phyloP scores from a whole-genome alignment of 2,329 filamentous ascomycete genomes.

The Ophiognomonia clavigignenti-juglandacearum region DNA sequence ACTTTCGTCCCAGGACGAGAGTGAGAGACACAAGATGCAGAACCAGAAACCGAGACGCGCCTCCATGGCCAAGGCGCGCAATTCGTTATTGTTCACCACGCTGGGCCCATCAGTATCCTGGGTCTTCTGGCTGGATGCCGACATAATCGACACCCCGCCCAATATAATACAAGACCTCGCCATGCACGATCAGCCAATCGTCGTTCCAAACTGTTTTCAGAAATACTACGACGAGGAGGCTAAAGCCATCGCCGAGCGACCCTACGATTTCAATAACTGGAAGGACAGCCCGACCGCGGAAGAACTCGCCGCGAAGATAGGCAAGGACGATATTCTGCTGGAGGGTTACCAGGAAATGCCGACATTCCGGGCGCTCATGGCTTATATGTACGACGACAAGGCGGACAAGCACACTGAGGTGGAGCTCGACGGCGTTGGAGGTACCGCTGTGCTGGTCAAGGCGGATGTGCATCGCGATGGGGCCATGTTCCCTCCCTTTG shows the following conservation, averaged over 20 bases:
- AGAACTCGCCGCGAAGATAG: constrained; percentile 73
- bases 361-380: constrained; percentile 90
- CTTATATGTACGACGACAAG: constrained; percentile 62
- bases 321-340: constrained; percentile 82
- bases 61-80: constrained; percentile 89
- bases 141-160: constrained; percentile 83
- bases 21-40: constrained; percentile 83
- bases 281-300: constrained; percentile 79
- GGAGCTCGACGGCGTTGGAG: constrained; percentile 86
- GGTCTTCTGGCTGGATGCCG: constrained; percentile 94
- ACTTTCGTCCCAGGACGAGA: constrained; percentile 73
- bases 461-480: constrained; percentile 95
- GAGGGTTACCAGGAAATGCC: constrained; percentile 93
- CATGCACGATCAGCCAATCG: constrained; percentile 78
- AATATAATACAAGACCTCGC: constrained; percentile 90
- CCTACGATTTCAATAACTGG: constrained; percentile 98
- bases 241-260: constrained; percentile 67
- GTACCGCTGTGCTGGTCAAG: constrained; percentile 88
- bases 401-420: constrained; percentile 60
- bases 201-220: constrained; percentile 95
- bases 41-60: constrained; percentile 84
- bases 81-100: constrained; percentile 92
- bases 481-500: constrained; percentile 95
- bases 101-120: constrained; percentile 86
- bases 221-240: constrained; percentile 67